Percentiles rank a stretch among this genome's conserved stretches.
These are phyloP conservation scores for Arctium minus DNA, from an alignment of 129 eudicot species.

Conservation along the genomic window DNA sequence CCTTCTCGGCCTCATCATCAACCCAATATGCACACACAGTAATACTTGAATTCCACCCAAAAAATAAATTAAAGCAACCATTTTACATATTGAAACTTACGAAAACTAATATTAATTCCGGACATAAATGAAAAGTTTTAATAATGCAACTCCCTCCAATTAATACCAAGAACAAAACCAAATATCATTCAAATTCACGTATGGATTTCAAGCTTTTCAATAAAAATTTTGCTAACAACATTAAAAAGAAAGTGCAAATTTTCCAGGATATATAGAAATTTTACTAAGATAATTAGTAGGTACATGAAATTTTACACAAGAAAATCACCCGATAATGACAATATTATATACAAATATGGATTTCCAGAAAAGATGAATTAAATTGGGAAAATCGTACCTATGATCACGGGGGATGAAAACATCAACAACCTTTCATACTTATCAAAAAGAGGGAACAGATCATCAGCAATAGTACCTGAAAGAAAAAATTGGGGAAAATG, in stretches of 20 bases:
- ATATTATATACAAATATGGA: background rate
- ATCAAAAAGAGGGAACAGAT: slow-evolving; percentile 75
- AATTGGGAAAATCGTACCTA: slow-evolving; percentile 19
- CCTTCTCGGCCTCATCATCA: too few relatives aligned
- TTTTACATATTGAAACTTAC: background rate
- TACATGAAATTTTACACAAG: background rate
- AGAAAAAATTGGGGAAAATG: background rate
- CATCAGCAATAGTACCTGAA: slow-evolving; percentile 83
- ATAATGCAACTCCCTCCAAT: background rate
- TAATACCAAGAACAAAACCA: background rate
- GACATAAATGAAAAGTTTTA: background rate
- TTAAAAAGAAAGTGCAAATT: background rate
- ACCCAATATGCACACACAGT: too few relatives aligned
- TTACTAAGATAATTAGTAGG: background rate
- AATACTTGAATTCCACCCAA: too few relatives aligned
- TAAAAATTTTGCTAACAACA: background rate
- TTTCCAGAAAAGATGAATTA: background rate
- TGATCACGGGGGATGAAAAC: slow-evolving; percentile 90
- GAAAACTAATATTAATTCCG: background rate
- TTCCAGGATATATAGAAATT: background rate
- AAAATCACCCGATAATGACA: background rate
- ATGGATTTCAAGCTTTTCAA: background rate
- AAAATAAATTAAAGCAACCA: background rate
- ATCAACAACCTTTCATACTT: slow-evolving; percentile 84
- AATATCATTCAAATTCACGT: background rate